Evolutionary conservation across 768 basidiomycete species (phyloP).

Genomic region (Rhodotorula toruloides): DNA sequence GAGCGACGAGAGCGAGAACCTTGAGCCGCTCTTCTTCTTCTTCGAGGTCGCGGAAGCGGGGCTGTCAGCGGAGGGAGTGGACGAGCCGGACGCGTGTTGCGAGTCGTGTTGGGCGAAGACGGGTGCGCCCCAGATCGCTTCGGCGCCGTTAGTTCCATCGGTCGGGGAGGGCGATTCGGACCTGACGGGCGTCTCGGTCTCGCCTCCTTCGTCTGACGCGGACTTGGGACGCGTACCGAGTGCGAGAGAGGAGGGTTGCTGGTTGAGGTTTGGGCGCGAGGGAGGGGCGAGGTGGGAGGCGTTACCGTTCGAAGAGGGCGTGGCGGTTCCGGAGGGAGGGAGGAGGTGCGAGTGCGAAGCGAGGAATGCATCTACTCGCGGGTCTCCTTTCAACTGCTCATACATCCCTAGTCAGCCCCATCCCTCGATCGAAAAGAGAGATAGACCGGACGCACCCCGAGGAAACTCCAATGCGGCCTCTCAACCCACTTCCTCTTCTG

Average conservation of each 20-base stretch:
- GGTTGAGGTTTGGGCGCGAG: constrained; percentile 3
- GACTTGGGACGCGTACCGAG: neutral
- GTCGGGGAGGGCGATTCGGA: constrained; percentile 1
- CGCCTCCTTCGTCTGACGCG: neutral
- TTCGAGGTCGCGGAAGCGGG: neutral
- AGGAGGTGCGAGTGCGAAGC: constrained; percentile 13
- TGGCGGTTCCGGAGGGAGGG: neutral
- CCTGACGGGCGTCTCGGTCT: neutral
- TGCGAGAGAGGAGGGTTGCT: constrained; percentile 6
- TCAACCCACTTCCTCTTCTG: constrained; percentile 17
- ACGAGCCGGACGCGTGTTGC: neutral
- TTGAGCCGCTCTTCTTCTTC: constrained; percentile 14
- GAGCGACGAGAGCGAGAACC: constrained; percentile 21
- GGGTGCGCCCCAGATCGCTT: too few species aligned
- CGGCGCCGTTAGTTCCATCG: too few species aligned
- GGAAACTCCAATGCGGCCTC: constrained; percentile 36
- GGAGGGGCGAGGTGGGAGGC: neutral
- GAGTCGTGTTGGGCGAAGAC: too few species aligned
- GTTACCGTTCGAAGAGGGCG: neutral
- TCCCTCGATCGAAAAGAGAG: neutral
- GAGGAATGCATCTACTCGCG: constrained; percentile 19
- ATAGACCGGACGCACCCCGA: constrained; percentile 16
- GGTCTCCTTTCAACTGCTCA: constrained; percentile 9
- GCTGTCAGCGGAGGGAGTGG: neutral
- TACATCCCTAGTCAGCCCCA: neutral